Percentiles rank a stretch among this genome's conserved stretches.
phyloP scores from a whole-genome alignment of 108 stramenopile species.

The Cyclotella sp. region DNA sequence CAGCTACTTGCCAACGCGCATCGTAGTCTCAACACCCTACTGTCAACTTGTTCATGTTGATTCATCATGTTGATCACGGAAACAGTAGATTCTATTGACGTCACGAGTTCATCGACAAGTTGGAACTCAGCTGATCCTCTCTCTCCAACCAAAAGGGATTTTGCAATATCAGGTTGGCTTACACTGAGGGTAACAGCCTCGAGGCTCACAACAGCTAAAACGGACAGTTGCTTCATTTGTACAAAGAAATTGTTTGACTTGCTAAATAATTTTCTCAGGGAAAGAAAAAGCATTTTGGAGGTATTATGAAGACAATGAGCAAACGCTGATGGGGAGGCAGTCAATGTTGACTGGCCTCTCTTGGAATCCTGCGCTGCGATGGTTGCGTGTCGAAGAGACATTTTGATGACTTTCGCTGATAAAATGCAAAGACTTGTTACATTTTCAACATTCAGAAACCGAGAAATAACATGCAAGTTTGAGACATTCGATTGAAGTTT shows the following conservation, averaged over 20 bases:
- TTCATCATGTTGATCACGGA: constrained; percentile 7
- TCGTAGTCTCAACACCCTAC: constrained; percentile 27
- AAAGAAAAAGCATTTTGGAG: constrained; percentile 9
- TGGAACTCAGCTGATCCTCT: constrained; percentile 25
- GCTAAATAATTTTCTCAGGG: constrained; percentile 15
- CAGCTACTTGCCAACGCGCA: constrained; percentile 34
- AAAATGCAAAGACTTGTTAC: constrained; percentile 17
- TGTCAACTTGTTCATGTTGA: constrained; percentile 22
- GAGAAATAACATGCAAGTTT: constrained; percentile 48
- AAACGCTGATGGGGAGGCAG: constrained; percentile 25
- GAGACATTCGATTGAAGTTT: constrained; percentile 18
- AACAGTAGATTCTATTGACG: constrained; percentile 15
- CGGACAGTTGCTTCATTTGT: constrained; percentile 11
- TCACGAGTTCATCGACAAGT: constrained; percentile 31
- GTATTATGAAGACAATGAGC: constrained; percentile 13
- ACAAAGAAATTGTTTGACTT: constrained; percentile 1
- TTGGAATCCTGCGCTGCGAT: background rate
- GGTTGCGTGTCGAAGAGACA: constrained; percentile 36
- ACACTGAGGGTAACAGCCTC: constrained; percentile 39
- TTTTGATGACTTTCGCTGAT: constrained; percentile 44
- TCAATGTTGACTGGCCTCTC: constrained; percentile 8
- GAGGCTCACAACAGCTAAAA: constrained; percentile 20
- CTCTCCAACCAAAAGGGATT: constrained; percentile 21
- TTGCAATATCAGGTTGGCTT: constrained; percentile 38
- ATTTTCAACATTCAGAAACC: constrained; percentile 24